Evolutionary conservation across 2,329 filamentous ascomycete species (phyloP).

Genomic region (Aspergillus brunneoviolaceus): DNA sequence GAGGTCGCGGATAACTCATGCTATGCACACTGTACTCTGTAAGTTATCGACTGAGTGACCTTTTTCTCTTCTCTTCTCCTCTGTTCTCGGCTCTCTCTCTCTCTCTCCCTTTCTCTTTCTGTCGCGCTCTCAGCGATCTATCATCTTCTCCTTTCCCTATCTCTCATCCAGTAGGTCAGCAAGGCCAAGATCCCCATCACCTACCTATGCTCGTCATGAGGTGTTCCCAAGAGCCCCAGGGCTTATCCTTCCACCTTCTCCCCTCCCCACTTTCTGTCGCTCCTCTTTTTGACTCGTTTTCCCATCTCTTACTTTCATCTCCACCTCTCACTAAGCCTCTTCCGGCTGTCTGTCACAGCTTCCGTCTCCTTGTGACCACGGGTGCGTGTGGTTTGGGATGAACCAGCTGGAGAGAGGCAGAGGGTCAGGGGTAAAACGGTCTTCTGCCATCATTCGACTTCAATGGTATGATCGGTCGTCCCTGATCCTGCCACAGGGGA

Average conservation of each 20-base stretch:
- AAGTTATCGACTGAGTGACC: no score
- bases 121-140: constrained; percentile 1
- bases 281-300: background rate
- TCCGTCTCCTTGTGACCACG: constrained; percentile 15
- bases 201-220: background rate
- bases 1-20: background rate
- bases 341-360: constrained; percentile 18
- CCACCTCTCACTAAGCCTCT: constrained; percentile 13
- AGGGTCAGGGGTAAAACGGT: constrained; percentile 13
- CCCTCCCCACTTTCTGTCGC: background rate
- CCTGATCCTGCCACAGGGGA: background rate
- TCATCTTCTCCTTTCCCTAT: background rate
- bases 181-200: constrained; percentile 2
- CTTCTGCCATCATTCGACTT: background rate
- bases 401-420: constrained; percentile 12
- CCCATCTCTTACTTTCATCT: constrained; percentile 3
- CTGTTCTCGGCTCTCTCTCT: no score
- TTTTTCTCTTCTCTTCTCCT: no score
- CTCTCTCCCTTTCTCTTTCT: no score
- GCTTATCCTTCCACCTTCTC: background rate
- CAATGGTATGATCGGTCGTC: constrained; percentile 1
- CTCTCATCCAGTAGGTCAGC: background rate
- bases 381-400: constrained; percentile 13
- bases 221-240: background rate
- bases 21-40: no score